Percentiles rank a stretch among this genome's conserved stretches.
These are phyloP conservation scores for Clavulina sp. DNA, from an alignment of 768 basidiomycete genomes.

Conservation along the genomic window DNA sequence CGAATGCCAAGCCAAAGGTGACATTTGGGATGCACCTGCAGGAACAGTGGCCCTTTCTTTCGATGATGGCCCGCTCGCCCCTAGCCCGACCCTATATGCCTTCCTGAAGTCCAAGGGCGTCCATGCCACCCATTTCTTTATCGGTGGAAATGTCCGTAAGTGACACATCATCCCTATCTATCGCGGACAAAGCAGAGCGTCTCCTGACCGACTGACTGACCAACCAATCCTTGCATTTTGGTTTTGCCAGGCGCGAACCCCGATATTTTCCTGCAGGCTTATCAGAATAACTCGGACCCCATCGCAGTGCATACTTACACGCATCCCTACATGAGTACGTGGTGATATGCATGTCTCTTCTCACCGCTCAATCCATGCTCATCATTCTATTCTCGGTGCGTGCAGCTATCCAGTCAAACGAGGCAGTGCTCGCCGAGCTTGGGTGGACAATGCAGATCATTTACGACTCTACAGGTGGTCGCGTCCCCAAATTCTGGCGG, in stretches of 20 bases:
- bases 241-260: too few relatives aligned
- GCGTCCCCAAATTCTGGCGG: conserved; percentile 53
- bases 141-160: conserved; percentile 58
- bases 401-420: neutral
- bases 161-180: too few relatives aligned
- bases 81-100: conserved; percentile 31
- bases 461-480: conserved; percentile 56
- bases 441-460: conserved; percentile 72
- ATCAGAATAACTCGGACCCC: conserved; percentile 20
- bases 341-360: conserved; percentile 13
- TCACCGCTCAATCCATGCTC: neutral
- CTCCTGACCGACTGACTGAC: too few relatives aligned
- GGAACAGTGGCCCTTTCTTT: conserved; percentile 40
- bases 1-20: conserved; percentile 41
- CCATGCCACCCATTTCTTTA: conserved; percentile 77
- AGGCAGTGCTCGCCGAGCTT: conserved; percentile 50
- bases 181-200: too few relatives aligned
- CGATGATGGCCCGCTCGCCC: conserved; percentile 59
- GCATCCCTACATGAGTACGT: conserved; percentile 66
- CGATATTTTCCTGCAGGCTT: conserved; percentile 35
- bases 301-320: conserved; percentile 44
- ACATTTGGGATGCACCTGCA: conserved; percentile 61
- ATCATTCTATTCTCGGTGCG: neutral
- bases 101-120: conserved; percentile 52
- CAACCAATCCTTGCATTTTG: too few relatives aligned